Evolutionary conservation across 2,329 filamentous ascomycete species (phyloP).

Genomic region (Venturia aucupariae): DNA sequence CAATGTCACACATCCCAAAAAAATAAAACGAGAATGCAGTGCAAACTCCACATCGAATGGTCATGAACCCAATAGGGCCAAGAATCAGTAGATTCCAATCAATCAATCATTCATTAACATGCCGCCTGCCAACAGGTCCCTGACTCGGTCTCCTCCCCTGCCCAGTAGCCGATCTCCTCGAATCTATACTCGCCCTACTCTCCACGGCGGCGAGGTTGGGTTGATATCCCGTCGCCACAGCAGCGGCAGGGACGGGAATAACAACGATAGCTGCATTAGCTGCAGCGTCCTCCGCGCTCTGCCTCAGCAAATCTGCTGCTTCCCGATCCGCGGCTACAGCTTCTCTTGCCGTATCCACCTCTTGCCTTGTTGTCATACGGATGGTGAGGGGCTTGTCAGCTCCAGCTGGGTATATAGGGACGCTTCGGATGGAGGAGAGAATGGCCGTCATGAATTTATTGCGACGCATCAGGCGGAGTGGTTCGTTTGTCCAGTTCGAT

Average conservation of each 20-base stretch:
- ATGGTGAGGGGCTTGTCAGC: constrained; percentile 23
- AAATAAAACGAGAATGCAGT: background rate
- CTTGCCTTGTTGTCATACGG: background rate
- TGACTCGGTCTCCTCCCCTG: background rate
- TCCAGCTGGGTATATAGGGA: constrained; percentile 65
- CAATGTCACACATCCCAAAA: too few relatives aligned
- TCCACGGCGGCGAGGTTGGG: background rate
- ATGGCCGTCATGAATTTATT: constrained; percentile 14
- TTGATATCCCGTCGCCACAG: background rate
- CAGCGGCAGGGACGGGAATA: background rate
- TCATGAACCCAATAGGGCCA: background rate
- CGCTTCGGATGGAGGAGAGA: constrained; percentile 53
- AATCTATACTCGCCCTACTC: background rate
- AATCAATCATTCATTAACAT: too few relatives aligned
- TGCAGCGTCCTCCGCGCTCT: background rate
- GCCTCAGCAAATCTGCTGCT: background rate
- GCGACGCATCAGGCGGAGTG: constrained; percentile 9
- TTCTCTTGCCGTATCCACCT: constrained; percentile 7
- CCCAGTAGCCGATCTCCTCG: background rate
- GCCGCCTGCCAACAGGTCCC: background rate
- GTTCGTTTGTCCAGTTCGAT: constrained; percentile 14
- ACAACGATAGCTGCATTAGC: background rate
- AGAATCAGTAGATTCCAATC: background rate
- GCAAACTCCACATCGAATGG: background rate
- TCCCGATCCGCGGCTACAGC: constrained; percentile 10